Evolutionary conservation across 495 filamentous ascomycete species (phyloP).

Genomic region (Penicillium bovifimosum): DNA sequence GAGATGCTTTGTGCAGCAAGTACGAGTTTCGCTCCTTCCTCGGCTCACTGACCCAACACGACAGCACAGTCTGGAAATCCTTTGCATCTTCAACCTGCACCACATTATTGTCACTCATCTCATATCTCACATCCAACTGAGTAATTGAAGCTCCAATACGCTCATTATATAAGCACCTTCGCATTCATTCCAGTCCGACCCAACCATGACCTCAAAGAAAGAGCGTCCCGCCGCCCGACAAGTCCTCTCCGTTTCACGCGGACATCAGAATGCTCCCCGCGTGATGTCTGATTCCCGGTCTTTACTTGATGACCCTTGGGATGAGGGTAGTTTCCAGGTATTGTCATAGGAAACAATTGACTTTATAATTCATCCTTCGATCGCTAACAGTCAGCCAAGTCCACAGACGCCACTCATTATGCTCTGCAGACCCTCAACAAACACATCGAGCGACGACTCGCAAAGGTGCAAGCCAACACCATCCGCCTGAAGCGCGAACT

Average conservation of each 20-base stretch:
- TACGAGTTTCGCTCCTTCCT: conserved; percentile 1
- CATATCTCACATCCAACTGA: neutral
- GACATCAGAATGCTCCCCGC: neutral
- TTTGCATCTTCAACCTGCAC: neutral
- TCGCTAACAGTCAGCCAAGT: conserved; percentile 1
- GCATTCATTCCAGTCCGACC: conserved; percentile 2
- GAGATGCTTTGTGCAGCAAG: neutral
- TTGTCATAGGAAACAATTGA: neutral
- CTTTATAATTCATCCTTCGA: neutral
- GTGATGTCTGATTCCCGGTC: neutral
- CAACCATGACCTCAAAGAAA: neutral
- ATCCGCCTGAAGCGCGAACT: conserved; percentile 26
- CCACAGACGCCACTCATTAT: conserved; percentile 6
- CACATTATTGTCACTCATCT: neutral
- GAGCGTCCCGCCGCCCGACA: neutral
- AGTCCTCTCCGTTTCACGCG: neutral
- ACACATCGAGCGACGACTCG: conserved; percentile 17
- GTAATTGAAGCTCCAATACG: neutral
- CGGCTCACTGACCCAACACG: neutral
- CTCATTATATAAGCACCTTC: conserved; percentile 1
- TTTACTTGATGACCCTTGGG: neutral
- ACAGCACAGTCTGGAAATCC: neutral
- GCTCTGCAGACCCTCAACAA: conserved; percentile 23
- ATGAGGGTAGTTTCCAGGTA: conserved; percentile 2
- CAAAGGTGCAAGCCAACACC: conserved; percentile 16